phyloP scores from a whole-genome alignment of 345 rosid species.

The sweet orange (Citrus sinensis) region DNA sequence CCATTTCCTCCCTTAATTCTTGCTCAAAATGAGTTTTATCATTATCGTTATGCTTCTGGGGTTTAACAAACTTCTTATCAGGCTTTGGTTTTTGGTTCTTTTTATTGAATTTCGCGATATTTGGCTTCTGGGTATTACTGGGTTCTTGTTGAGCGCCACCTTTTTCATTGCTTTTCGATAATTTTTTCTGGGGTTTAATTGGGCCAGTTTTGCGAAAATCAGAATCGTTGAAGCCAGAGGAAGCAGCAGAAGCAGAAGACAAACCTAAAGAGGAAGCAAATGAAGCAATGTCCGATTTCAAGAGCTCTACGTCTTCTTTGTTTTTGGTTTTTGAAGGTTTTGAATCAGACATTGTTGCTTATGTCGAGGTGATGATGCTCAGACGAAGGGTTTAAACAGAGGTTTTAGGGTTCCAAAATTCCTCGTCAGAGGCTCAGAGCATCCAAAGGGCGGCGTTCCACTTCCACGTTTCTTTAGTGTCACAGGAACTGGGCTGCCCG shows the following conservation, averaged over 20 bases:
- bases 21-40: background rate
- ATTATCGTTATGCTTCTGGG: conserved; percentile 1
- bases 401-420: conserved; percentile 9
- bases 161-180: conserved; percentile 2
- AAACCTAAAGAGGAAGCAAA: conserved; percentile 82
- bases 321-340: conserved; percentile 25
- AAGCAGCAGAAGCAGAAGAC: conserved; percentile 47
- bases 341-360: conserved; percentile 34
- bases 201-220: conserved; percentile 60
- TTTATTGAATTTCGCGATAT: conserved; percentile 5
- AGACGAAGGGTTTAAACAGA: background rate
- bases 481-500: no score
- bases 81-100: background rate
- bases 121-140: conserved; percentile 14
- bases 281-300: conserved; percentile 72
- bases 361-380: background rate
- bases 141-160: conserved; percentile 13
- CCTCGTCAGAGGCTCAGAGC: background rate
- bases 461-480: no score
- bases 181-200: conserved; percentile 18
- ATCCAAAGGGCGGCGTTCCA: background rate
- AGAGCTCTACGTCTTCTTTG: conserved; percentile 23
- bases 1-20: background rate
- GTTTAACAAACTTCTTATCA: conserved; percentile 6
- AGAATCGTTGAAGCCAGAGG: conserved; percentile 67